Base-by-base conservation (phyloP, 371 early-diverging fungal species). In the Nematocida major region DNA sequence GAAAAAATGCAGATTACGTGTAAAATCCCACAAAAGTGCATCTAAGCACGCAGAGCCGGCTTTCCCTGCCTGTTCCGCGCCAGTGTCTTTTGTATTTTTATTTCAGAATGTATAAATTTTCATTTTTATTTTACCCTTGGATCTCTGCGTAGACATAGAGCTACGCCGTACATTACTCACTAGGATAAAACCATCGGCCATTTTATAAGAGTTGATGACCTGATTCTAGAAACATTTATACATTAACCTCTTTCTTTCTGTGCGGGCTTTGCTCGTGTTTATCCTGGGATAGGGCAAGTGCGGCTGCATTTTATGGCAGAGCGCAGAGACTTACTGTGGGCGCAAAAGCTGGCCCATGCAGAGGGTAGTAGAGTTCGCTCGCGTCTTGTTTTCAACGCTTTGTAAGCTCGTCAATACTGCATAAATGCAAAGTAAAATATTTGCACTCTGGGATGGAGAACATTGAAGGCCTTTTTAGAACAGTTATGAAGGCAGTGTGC, bases 191-290 rank as follows among this genome's bases (percentile, higher is more conserved):
- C 76, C 76, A 54, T 73, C 36, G 65, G 20, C 65, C 20, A 11
- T 65, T 73, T 73, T 20, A 59, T 73, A 54, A 65, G 34, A 28
- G n/a, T 40, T 24, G 62, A 73, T 54, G 76, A 73, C 76, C 76
- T 73, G 76, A 73, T 18, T 61, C 36, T 53, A 63, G 76, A 42
- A 20, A 73, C 76, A 73, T 61, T 73, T 63, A 15, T 22, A 34
- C 18, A 30, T 70, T 39, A 57, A 26, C 1, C 24, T 28, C 42
- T 42, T 54, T 39, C 36, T 26, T 38, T 59, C 13, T 59, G 15
- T 28, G 38, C 18, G 9, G 32, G 38, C 9, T 59, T 26, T 9
- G 9, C 9, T 13, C 26, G 38, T 43, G 11, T 43, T 13, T 43
- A 43, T 9, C 11, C n/a, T 9, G 45, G 11, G n/a, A n/a, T 43